phyloP scores from a whole-genome alignment of 345 rosid species.

The Physaria fendleri region DNA sequence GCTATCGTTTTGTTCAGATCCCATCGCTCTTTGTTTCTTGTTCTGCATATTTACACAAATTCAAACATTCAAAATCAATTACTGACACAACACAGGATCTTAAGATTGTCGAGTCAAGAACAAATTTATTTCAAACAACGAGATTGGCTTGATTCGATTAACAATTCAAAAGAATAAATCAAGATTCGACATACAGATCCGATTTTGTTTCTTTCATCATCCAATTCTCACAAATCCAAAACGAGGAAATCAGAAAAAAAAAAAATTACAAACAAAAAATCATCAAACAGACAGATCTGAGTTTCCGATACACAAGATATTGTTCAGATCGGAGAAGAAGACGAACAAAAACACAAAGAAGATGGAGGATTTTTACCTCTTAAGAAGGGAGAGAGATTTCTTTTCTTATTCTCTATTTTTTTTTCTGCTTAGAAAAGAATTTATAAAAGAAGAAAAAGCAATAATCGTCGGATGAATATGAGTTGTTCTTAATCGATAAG shows the following conservation, averaged over 20 bases:
- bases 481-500: constrained; percentile 3
- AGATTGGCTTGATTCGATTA: not conserved
- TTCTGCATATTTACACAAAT: not conserved
- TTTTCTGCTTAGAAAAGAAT: too few species aligned
- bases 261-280: not conserved
- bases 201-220: not conserved
- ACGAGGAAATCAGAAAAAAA: not conserved
- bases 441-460: not conserved
- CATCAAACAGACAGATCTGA: constrained; percentile 9
- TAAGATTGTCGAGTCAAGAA: not conserved
- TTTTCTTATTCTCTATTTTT: not conserved
- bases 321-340: constrained; percentile 9
- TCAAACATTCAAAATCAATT: not conserved
- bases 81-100: not conserved
- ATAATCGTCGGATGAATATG: not conserved
- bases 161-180: not conserved
- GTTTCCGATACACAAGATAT: not conserved
- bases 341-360: not conserved
- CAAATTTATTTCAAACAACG: not conserved
- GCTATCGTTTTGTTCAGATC: constrained; percentile 30
- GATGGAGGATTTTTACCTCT: constrained; percentile 1
- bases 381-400: constrained; percentile 1
- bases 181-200: not conserved
- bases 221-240: not conserved
- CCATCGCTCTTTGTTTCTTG: constrained; percentile 8